Conservation (phyloP, 352 stramenopile species). For the Globisporangium paroecandrum region DNA sequence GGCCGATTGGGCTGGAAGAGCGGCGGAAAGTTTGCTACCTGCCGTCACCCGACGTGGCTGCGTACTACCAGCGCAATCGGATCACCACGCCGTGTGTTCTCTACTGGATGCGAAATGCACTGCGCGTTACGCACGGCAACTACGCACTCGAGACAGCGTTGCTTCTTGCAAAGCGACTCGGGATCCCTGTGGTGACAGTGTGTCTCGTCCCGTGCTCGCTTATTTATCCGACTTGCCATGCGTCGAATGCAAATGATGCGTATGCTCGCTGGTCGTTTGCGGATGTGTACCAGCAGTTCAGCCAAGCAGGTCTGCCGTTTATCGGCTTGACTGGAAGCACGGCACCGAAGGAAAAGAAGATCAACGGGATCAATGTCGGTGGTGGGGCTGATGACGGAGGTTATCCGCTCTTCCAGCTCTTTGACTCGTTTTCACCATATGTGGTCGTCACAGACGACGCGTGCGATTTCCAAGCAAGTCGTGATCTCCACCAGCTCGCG, state of each 20-base stretch:
- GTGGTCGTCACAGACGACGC: slow-evolving; percentile 41
- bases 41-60: slow-evolving; percentile 10
- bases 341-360: slow-evolving; percentile 7
- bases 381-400: slow-evolving; percentile 15
- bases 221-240: slow-evolving; percentile 55
- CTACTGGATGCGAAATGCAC: slow-evolving; percentile 68
- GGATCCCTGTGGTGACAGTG: slow-evolving; percentile 43
- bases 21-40: slow-evolving; percentile 43
- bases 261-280: slow-evolving; percentile 48
- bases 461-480: slow-evolving; percentile 29
- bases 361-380: not conserved
- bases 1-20: slow-evolving; percentile 45
- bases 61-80: slow-evolving; percentile 9
- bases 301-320: slow-evolving; percentile 37
- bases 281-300: slow-evolving; percentile 46
- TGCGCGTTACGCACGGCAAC: slow-evolving; percentile 61
- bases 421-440: slow-evolving; percentile 39
- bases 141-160: slow-evolving; percentile 54
- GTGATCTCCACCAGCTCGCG: slow-evolving; percentile 31
- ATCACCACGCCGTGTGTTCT: slow-evolving; percentile 28
- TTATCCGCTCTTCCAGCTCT: slow-evolving; percentile 30
- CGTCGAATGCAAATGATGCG: slow-evolving; percentile 48
- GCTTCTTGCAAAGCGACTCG: slow-evolving; percentile 36
- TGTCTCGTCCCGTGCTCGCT: slow-evolving; percentile 44
- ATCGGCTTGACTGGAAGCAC: slow-evolving; percentile 36